These are phyloP conservation scores for Globisporangium abappressorium DNA, from an alignment of 352 stramenopile species.

Conservation along the genomic window DNA sequence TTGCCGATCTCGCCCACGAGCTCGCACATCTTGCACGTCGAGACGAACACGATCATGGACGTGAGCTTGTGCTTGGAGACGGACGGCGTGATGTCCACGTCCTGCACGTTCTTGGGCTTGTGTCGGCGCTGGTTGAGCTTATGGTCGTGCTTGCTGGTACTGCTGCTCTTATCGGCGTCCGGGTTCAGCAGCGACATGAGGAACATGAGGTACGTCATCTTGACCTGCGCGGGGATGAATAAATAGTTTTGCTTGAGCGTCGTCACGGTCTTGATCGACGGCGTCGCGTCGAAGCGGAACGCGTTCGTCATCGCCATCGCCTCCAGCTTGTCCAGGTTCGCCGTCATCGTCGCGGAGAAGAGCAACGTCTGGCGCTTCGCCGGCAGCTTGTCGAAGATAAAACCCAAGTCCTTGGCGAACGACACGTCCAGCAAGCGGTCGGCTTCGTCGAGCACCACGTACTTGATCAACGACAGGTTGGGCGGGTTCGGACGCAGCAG, in stretches of 20 bases:
- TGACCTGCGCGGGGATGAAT: constrained; percentile 96
- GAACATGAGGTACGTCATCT: constrained; percentile 95
- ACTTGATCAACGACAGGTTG: constrained; percentile 89
- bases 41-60: constrained; percentile 97
- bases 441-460: constrained; percentile 98
- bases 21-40: constrained; percentile 94
- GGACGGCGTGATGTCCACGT: constrained; percentile 13
- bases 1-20: constrained; percentile 93
- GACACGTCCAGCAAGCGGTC: constrained; percentile 92
- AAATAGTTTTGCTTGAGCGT: constrained; percentile 97
- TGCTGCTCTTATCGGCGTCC: constrained; percentile 34
- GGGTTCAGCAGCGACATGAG: constrained; percentile 69
- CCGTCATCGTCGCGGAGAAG: constrained; percentile 98
- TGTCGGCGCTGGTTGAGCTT: constrained; percentile 26
- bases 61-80: constrained; percentile 34
- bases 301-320: constrained; percentile 60
- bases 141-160: constrained; percentile 1
- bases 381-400: constrained; percentile 82
- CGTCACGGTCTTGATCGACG: constrained; percentile 86
- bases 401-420: constrained; percentile 85
- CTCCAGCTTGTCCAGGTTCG: constrained; percentile 86
- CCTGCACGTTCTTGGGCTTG: constrained; percentile 26
- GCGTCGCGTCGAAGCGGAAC: constrained; percentile 75
- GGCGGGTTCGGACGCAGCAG: constrained; percentile 89
- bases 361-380: constrained; percentile 92